Percentiles rank a stretch among this genome's conserved stretches.
phyloP scores from a whole-genome alignment of 2,329 filamentous ascomycete genomes.

The Aureobasidium sp. region DNA sequence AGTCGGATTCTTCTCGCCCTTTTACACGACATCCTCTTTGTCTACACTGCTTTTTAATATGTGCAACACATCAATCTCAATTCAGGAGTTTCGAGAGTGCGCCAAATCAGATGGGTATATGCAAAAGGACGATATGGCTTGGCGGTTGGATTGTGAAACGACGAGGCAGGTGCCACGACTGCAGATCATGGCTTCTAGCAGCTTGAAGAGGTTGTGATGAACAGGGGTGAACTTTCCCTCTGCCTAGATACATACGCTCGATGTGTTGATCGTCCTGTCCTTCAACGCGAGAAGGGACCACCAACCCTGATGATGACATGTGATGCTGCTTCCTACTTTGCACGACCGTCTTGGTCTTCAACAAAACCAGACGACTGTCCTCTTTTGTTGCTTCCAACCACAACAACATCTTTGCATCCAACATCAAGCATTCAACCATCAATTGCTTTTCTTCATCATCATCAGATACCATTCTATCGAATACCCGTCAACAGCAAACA shows the following conservation, averaged over 20 bases:
- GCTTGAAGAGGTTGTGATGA: conserved; percentile 4
- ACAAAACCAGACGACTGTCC: neutral
- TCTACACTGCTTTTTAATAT: neutral
- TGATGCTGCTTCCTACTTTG: conserved; percentile 4
- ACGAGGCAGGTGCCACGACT: conserved; percentile 1
- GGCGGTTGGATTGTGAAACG: neutral
- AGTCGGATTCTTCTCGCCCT: conserved; percentile 2
- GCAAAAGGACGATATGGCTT: neutral
- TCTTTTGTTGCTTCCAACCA: neutral
- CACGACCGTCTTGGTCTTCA: neutral
- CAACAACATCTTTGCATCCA: conserved; percentile 5
- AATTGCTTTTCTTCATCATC: neutral
- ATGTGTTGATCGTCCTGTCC: neutral
- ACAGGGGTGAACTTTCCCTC: neutral
- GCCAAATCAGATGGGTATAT: neutral
- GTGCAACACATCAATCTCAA: neutral
- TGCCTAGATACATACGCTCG: neutral
- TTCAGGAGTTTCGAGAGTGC: neutral
- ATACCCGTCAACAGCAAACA: neutral
- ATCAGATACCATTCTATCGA: neutral
- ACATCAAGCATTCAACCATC: neutral
- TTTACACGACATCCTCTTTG: neutral
- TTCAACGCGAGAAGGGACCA: neutral
- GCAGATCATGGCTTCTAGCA: neutral
- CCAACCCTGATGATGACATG: neutral